Evolutionary conservation across 169 alveolate species (phyloP).

Genomic region (Plasmodium berghei): DNA sequence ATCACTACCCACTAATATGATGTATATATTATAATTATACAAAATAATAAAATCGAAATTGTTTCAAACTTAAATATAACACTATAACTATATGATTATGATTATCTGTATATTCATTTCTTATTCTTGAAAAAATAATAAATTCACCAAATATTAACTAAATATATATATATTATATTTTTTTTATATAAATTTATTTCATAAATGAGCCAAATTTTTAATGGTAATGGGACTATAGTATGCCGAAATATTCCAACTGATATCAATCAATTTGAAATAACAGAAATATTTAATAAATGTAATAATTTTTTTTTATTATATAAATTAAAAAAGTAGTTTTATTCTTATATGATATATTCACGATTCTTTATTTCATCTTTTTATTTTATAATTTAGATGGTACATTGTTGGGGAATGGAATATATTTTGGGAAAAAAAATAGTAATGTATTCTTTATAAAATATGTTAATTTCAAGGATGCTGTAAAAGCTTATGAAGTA

Average conservation of each 20-base stretch:
- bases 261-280: conserved; percentile 54
- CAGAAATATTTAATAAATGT: conserved; percentile 69
- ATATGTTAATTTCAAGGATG: conserved; percentile 55
- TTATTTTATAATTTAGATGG: conserved; percentile 44
- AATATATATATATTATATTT: too few species aligned
- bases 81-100: too few species aligned
- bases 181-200: not conserved
- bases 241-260: conserved; percentile 43
- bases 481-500: conserved; percentile 70
- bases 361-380: not conserved
- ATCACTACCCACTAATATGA: too few species aligned
- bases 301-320: not conserved
- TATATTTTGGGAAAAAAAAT: conserved; percentile 55
- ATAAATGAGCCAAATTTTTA: conserved; percentile 56
- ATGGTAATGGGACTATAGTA: conserved; percentile 44
- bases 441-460: conserved; percentile 45
- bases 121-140: too few species aligned
- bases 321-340: too few species aligned
- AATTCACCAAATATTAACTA: too few species aligned
- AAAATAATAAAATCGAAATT: too few species aligned
- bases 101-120: too few species aligned
- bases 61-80: too few species aligned
- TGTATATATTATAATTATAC: too few species aligned
- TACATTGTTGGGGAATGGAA: conserved; percentile 54
- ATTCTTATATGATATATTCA: not conserved